Evolutionary conservation across 108 stramenopile genomes (phyloP), one percentile per base, ranked within the genome.

Genomic region (Cafeteria roenbergensis): DNA sequence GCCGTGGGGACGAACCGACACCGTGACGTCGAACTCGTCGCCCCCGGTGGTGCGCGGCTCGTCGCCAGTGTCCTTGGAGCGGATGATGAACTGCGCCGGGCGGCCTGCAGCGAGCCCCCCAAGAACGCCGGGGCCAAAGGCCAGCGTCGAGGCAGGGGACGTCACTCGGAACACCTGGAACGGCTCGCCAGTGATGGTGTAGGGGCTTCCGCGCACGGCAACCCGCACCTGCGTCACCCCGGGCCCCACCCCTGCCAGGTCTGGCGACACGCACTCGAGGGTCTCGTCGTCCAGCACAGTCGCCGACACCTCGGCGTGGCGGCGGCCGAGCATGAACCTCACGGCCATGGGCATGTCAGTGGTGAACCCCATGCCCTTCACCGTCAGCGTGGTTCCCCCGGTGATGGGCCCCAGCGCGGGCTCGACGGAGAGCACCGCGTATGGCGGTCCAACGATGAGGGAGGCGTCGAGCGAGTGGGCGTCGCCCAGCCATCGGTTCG

Each of bases 391-490:
- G 1, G 82, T 79, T 26, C 63, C 70, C 29, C 88, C 88, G 8
- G 88, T 87, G 50, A 87, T 68, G 21, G 86, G 84, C 63, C 85
- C 86, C 14, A 70, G 75, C 33, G 69, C 62, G 26, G 82, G 75
- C 0, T 52, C 54, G 22, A 82, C 72, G 3, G 33, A 30, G 25
- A 66, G 59, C 37, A 85, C 69, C 36, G 83, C 83, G 73, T 89
- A 87, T 12, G 88, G 86, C 34, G 88, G 88, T 20, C 88, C 88
- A 8, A 89, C 88, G 25, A 87, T 79, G 51, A 72, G 75, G 21
- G 56, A 69, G 14, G 87, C 86, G 25, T 82, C 70, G 55, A 86
- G 85, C 6, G 80, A 66, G 52, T 59, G 64, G 34, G 81, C 30
- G 29, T 86, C 84, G 38, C 80, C 82, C 53, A 80, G 80, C 86